Conservation (phyloP, 805 yeast genomes). For the Myxozyma sirexii region DNA sequence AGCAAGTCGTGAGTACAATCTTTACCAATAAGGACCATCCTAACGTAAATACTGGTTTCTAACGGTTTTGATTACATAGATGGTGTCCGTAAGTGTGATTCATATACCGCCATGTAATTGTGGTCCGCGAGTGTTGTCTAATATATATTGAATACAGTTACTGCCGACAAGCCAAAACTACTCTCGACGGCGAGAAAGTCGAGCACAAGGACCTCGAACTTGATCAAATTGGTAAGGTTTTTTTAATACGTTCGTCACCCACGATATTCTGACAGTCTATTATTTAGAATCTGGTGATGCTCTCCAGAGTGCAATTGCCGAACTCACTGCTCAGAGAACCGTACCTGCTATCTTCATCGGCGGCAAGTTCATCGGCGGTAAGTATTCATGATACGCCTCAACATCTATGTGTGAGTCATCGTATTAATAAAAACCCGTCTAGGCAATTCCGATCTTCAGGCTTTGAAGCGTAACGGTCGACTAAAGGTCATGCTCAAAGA, state of each 20-base stretch:
- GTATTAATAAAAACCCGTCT: too few relatives aligned
- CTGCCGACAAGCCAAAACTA: slow-evolving; percentile 51
- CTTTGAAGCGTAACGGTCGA: slow-evolving; percentile 62
- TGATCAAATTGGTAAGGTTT: slow-evolving; percentile 35
- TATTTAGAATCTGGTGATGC: slow-evolving; percentile 66
- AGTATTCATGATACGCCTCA: neutral
- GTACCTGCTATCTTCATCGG: slow-evolving; percentile 91
- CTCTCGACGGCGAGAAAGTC: slow-evolving; percentile 45
- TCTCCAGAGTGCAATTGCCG: slow-evolving; percentile 74
- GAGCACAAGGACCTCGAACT: slow-evolving; percentile 48
- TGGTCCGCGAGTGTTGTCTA: neutral
- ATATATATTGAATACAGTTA: slow-evolving; percentile 33
- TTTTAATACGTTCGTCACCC: neutral
- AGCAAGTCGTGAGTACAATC: slow-evolving; percentile 71
- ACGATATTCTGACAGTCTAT: too few relatives aligned
- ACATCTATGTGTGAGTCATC: too few relatives aligned
- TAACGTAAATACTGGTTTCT: too few relatives aligned
- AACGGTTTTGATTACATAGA: slow-evolving; percentile 27
- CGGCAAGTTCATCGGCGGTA: slow-evolving; percentile 92
- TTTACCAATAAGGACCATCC: too few relatives aligned
- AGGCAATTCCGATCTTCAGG: slow-evolving; percentile 77
- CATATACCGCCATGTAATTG: too few relatives aligned
- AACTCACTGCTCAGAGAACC: slow-evolving; percentile 85
- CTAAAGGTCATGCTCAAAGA: slow-evolving; percentile 48
- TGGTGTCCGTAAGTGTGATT: slow-evolving; percentile 33